Percentiles rank a stretch among this genome's conserved stretches.
phyloP scores from a whole-genome alignment of 2,329 filamentous ascomycete species.

The Penicillium sp. region DNA sequence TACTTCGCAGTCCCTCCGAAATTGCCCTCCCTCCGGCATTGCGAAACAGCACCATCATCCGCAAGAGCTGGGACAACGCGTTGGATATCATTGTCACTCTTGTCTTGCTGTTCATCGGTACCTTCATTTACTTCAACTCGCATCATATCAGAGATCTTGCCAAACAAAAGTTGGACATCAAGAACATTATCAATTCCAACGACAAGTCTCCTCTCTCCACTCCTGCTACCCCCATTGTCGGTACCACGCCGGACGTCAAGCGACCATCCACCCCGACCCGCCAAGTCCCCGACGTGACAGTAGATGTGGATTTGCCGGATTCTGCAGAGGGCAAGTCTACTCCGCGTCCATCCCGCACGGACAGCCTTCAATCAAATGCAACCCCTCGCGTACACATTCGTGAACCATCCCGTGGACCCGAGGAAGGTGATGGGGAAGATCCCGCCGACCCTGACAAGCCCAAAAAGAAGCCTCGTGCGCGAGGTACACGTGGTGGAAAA shows the following conservation, averaged over 20 bases:
- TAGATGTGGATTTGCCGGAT: slow-evolving; percentile 27
- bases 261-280: slow-evolving; percentile 22
- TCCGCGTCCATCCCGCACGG: slow-evolving; percentile 25
- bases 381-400: slow-evolving; percentile 38
- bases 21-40: slow-evolving; percentile 37
- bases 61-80: slow-evolving; percentile 43
- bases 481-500: slow-evolving; percentile 66
- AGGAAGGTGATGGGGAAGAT: slow-evolving; percentile 25
- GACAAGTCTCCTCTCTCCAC: slow-evolving; percentile 35
- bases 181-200: slow-evolving; percentile 40
- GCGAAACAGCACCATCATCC: slow-evolving; percentile 41
- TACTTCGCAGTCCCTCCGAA: slow-evolving; percentile 33
- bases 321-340: slow-evolving; percentile 24
- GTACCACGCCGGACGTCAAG: slow-evolving; percentile 21
- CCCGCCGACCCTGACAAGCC: slow-evolving; percentile 42
- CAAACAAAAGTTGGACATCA: slow-evolving; percentile 43
- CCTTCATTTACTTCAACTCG: slow-evolving; percentile 42
- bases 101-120: slow-evolving; percentile 37
- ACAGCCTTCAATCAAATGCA: slow-evolving; percentile 18
- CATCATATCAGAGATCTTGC: slow-evolving; percentile 38
- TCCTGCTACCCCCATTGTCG: slow-evolving; percentile 36
- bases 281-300: slow-evolving; percentile 26
- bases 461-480: slow-evolving; percentile 60
- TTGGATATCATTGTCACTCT: slow-evolving; percentile 42
- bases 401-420: slow-evolving; percentile 34